A percentile compares a stretch with the other conserved stretches of the same genome.
Evolutionary conservation across 2,329 filamentous ascomycete species (phyloP).

Genomic region (Talaromyces sp.): DNA sequence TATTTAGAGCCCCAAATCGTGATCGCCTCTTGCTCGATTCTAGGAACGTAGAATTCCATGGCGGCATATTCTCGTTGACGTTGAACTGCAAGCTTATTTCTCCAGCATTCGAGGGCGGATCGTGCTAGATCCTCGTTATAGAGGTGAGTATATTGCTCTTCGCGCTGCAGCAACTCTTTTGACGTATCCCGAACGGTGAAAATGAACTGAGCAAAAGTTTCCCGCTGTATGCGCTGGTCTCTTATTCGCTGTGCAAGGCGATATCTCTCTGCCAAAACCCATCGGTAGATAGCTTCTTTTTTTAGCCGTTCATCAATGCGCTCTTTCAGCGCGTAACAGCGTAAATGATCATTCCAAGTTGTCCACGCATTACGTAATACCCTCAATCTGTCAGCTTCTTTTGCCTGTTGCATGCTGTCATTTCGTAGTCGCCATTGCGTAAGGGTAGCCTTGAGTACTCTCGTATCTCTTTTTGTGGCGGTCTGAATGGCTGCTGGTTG

Average conservation of each 20-base stretch:
- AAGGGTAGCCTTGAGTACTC: slow-evolving; percentile 47
- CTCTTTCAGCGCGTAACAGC: slow-evolving; percentile 50
- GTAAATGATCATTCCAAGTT: slow-evolving; percentile 60
- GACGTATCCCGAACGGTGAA: slow-evolving; percentile 38
- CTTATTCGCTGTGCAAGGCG: slow-evolving; percentile 39
- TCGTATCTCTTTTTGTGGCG: slow-evolving; percentile 42
- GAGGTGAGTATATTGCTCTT: slow-evolving; percentile 33
- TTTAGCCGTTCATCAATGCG: slow-evolving; percentile 56
- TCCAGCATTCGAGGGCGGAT: slow-evolving; percentile 37
- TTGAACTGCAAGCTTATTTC: slow-evolving; percentile 35
- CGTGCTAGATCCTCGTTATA: slow-evolving; percentile 33
- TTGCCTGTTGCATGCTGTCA: slow-evolving; percentile 47
- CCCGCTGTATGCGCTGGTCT: slow-evolving; percentile 39
- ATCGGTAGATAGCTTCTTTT: slow-evolving; percentile 57
- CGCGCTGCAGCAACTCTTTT: slow-evolving; percentile 35
- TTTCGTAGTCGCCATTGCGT: slow-evolving; percentile 49
- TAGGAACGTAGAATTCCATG: slow-evolving; percentile 43
- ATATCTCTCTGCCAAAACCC: slow-evolving; percentile 53
- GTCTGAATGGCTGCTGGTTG: slow-evolving; percentile 42
- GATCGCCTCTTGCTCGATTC: slow-evolving; percentile 40
- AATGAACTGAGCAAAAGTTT: slow-evolving; percentile 39
- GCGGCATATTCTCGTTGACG: slow-evolving; percentile 41
- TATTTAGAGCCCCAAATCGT: slow-evolving; percentile 36
- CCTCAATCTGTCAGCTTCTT: slow-evolving; percentile 49
- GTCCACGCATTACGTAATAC: slow-evolving; percentile 57